These are phyloP conservation scores for Coemansia sp. DNA, from an alignment of 192 early-diverging fungal genomes.

Conservation along the genomic window DNA sequence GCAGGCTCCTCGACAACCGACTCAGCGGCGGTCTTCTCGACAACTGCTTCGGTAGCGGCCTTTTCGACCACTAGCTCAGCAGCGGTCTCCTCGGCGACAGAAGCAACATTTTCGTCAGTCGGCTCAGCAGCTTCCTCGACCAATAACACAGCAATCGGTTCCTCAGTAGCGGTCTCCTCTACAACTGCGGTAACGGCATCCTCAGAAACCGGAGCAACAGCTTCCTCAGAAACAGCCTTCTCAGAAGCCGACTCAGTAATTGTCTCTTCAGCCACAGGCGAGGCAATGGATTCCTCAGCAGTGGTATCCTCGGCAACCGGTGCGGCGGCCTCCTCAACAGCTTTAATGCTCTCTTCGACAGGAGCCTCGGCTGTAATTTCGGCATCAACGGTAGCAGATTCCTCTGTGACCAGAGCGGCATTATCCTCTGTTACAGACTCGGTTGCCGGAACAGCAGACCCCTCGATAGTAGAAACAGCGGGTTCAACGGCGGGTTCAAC, in stretches of 20 bases:
- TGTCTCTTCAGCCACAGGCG: background rate
- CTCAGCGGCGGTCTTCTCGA: background rate
- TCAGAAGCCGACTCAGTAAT: no score
- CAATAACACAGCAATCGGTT: background rate
- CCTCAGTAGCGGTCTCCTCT: no score
- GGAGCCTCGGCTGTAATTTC: background rate
- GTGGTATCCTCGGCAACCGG: background rate
- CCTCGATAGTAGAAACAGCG: background rate
- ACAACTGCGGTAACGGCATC: no score
- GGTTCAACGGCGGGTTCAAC: background rate
- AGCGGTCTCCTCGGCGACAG: background rate
- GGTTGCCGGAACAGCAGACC: background rate
- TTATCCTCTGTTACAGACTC: background rate
- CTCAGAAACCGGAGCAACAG: no score
- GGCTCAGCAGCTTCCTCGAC: conserved; percentile 5
- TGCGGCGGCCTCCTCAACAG: background rate
- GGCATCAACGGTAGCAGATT: background rate
- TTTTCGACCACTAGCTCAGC: background rate
- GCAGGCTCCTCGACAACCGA: background rate
- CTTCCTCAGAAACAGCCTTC: no score
- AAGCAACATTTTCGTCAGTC: background rate
- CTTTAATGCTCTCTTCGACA: background rate
- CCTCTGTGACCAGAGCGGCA: background rate
- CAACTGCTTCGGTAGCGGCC: background rate
- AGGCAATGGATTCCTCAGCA: background rate